These are phyloP conservation scores for Globisporangium splendens DNA, from an alignment of 352 stramenopile genomes.

Conservation along the genomic window DNA sequence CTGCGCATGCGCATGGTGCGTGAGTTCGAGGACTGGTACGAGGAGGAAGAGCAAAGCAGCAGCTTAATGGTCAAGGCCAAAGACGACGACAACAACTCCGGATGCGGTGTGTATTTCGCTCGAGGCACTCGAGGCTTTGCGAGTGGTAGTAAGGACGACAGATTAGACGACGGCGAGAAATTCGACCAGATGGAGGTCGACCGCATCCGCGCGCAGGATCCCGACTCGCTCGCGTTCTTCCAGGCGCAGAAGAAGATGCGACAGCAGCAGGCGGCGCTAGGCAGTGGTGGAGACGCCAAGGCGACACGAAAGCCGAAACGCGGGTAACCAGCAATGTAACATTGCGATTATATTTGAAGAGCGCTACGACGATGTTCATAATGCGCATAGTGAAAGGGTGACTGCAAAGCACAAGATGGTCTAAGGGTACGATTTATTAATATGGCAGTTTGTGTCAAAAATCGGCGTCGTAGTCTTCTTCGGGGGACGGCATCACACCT, in stretches of 20 bases:
- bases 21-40: constrained; percentile 85
- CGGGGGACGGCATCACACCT: background rate
- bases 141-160: constrained; percentile 47
- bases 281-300: constrained; percentile 2
- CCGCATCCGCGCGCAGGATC: constrained; percentile 80
- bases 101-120: constrained; percentile 4
- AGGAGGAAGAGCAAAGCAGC: constrained; percentile 38
- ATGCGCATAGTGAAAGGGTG: too few relatives aligned
- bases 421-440: too few relatives aligned
- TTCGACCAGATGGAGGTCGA: constrained; percentile 92
- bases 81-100: constrained; percentile 18
- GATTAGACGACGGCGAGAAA: constrained; percentile 89
- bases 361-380: too few relatives aligned
- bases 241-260: constrained; percentile 87
- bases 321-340: constrained; percentile 15
- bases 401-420: too few relatives aligned
- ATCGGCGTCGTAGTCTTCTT: background rate
- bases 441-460: background rate
- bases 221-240: constrained; percentile 91
- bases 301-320: constrained; percentile 29
- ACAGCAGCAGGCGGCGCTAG: constrained; percentile 22
- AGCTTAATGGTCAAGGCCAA: constrained; percentile 27
- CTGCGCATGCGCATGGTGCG: constrained; percentile 71
- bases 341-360: too few relatives aligned
- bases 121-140: too few relatives aligned